phyloP scores from a whole-genome alignment of 176 grass and related monocot genomes.

The bread wheat (Triticum aestivum) region DNA sequence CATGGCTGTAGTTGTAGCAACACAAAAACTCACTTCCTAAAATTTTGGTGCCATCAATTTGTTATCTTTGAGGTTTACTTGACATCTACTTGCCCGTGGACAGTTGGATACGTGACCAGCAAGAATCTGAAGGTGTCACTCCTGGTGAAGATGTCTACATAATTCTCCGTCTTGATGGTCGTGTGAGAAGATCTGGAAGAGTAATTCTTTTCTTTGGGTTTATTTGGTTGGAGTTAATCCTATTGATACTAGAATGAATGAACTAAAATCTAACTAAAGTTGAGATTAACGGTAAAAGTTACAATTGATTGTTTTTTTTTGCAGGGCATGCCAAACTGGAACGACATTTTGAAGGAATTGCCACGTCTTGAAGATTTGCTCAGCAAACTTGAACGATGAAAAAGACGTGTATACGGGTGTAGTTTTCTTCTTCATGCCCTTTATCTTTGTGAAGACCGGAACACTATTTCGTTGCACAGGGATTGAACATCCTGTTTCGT shows the following conservation, averaged over 20 bases:
- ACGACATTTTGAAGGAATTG: constrained; percentile 69
- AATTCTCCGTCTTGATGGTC: constrained; percentile 83
- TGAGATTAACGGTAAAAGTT: background rate
- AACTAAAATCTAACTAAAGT: constrained; percentile 1
- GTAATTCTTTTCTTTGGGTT: constrained; percentile 40
- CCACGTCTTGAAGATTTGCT: constrained; percentile 77
- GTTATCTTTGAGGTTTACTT: background rate
- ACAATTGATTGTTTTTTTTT: constrained; percentile 18
- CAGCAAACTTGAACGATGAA: constrained; percentile 91
- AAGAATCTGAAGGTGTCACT: constrained; percentile 76
- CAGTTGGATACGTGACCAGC: constrained; percentile 88
- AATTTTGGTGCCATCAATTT: constrained; percentile 3
- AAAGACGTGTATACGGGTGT: background rate
- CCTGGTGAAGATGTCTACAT: constrained; percentile 84
- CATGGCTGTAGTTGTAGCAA: constrained; percentile 15
- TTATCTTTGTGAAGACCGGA: background rate
- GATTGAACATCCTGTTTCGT: background rate
- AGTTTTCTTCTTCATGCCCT: background rate
- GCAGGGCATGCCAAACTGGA: constrained; percentile 95
- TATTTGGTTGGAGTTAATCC: constrained; percentile 6
- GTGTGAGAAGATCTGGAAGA: constrained; percentile 89
- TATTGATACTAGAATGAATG: background rate
- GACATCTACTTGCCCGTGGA: constrained; percentile 17
- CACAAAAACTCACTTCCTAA: background rate
- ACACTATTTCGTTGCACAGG: background rate